Evolutionary conservation across 768 basidiomycete genomes (phyloP).

Genomic region (Sistotremastrum niveocremeum): DNA sequence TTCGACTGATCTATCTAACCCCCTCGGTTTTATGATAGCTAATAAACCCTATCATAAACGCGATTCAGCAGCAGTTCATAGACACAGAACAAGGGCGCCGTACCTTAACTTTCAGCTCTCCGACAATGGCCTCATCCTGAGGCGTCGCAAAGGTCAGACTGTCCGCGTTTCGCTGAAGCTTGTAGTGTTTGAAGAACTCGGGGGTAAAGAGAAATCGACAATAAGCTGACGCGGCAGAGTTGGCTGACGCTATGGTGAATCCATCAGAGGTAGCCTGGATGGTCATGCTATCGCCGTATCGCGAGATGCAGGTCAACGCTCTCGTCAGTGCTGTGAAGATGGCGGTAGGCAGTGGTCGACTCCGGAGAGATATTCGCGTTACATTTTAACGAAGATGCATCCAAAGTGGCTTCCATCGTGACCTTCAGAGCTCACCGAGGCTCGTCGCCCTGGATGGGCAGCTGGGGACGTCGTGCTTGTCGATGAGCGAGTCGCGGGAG

Average conservation of each 20-base stretch:
- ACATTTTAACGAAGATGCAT: conserved; percentile 41
- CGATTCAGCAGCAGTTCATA: background rate
- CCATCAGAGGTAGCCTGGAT: conserved; percentile 49
- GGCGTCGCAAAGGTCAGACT: conserved; percentile 13
- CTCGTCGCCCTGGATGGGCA: no score
- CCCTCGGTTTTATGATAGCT: conserved; percentile 60
- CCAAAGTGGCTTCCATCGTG: conserved; percentile 57
- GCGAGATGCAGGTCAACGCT: conserved; percentile 62
- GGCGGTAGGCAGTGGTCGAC: background rate
- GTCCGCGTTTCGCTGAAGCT: conserved; percentile 19
- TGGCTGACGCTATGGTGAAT: conserved; percentile 58
- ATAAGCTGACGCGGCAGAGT: conserved; percentile 72
- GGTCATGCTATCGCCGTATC: conserved; percentile 70
- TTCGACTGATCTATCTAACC: conserved; percentile 65
- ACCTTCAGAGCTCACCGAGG: no score
- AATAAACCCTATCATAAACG: conserved; percentile 39
- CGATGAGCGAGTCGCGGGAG: no score
- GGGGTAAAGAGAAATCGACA: conserved; percentile 60
- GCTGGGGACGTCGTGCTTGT: no score
- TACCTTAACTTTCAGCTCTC: conserved; percentile 63
- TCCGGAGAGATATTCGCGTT: conserved; percentile 1
- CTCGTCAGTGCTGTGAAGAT: conserved; percentile 49
- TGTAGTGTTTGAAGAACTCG: conserved; percentile 60
- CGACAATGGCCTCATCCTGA: conserved; percentile 33
- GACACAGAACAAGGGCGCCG: conserved; percentile 3